Base-by-base conservation (phyloP, 345 rosid genomes). In the Hypericum perforatum region DNA sequence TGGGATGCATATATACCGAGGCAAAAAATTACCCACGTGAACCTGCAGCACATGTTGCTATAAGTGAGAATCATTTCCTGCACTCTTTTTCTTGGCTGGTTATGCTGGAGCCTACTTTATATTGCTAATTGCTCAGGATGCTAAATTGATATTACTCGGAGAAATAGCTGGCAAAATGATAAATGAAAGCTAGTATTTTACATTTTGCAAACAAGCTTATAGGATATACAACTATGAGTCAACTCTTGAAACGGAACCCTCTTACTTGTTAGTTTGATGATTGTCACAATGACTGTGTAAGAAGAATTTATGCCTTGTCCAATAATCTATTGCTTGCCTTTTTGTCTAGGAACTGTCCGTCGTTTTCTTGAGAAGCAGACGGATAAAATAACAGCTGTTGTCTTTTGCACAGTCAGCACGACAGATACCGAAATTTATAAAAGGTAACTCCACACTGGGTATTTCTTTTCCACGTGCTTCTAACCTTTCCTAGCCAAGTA, bases 21-120 rank as follows among this genome's bases (percentile, higher is more conserved):
- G 76, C 94, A 46, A 92, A 92, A 75, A 88, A 82, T 64, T 92
- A 92, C 74, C 98, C 98, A 52, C 86, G 98, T 39, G 97, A 92
- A 77, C 87, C 95, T 56, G 98, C 98, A 63, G 97, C 97, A 13
- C 98, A 92, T 70, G 95, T 92, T 37, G 91, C 98, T 67, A 85
- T 92, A 70, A 81, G 98, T 92, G 71, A 85, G 97, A 61, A 67
- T 51, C 52, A 54, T 36, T 52, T 61, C 54, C 62, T 14, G 53
- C 8, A 39, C 0, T 16, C 5, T 7, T 44, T 44, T 44, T 1
- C 7, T 44, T 44, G 7, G 12, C 11, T 10, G 12, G 48, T 9
- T 6, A 44, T 44, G 48, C 11, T 10, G 14, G 14, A 9, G 12
- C 48, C 11, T 7, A 10, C 14, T 10, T n/a, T 44, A 6, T 44